Evolutionary conservation across 2,329 filamentous ascomycete species (phyloP).

Genomic region (Microcera coccophila): DNA sequence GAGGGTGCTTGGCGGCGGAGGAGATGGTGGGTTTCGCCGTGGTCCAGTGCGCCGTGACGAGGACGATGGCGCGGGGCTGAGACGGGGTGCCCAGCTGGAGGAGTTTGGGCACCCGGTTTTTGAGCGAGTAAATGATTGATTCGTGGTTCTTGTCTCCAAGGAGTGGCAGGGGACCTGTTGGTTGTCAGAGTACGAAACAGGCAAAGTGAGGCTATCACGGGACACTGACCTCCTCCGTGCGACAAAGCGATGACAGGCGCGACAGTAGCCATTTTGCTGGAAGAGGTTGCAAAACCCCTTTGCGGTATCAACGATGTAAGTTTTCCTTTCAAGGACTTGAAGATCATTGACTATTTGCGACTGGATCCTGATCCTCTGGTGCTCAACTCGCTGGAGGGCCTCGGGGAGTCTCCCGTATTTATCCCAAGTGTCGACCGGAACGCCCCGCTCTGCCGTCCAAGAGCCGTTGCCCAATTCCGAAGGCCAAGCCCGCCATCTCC

Average conservation of each 20-base stretch:
- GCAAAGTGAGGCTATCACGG: slow-evolving; percentile 1
- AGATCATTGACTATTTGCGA: no score
- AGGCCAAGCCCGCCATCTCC: not conserved
- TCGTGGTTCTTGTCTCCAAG: slow-evolving; percentile 52
- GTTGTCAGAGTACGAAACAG: not conserved
- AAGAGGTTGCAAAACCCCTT: not conserved
- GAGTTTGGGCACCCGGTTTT: slow-evolving; percentile 51
- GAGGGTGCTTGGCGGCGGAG: slow-evolving; percentile 41
- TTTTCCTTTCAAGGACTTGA: no score
- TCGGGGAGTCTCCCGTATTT: no score
- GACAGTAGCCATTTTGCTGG: slow-evolving; percentile 35
- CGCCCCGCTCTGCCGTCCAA: not conserved
- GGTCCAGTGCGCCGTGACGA: slow-evolving; percentile 58
- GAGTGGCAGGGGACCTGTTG: slow-evolving; percentile 52
- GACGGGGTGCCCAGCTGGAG: slow-evolving; percentile 50
- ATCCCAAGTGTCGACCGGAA: not conserved
- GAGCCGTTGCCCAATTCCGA: not conserved
- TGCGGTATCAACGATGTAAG: no score
- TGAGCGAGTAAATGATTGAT: slow-evolving; percentile 49
- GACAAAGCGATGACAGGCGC: slow-evolving; percentile 46
- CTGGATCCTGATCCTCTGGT: no score
- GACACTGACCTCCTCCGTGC: slow-evolving; percentile 44
- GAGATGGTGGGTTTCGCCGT: slow-evolving; percentile 48
- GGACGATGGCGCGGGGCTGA: slow-evolving; percentile 48
- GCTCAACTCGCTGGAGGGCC: no score